Base-by-base conservation (phyloP, 2,329 filamentous ascomycete genomes). In the Helotiales sp. region DNA sequence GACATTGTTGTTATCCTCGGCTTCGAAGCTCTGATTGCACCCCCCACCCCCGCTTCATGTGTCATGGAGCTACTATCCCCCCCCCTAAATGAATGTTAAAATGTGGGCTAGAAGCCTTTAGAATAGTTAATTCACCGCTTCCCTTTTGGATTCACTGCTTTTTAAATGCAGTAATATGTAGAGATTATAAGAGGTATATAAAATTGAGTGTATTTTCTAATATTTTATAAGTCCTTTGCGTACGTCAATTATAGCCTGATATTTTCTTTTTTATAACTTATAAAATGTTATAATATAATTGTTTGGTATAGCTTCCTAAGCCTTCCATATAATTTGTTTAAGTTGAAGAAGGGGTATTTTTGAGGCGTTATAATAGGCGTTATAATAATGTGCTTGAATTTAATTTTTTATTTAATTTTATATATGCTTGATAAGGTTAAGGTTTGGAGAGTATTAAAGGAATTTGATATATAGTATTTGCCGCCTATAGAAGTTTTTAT, bases 401-500 rank as follows among this genome's bases (percentile, higher is more conserved):
- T 57, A 66, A 34, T 65, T 61, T 26, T 66, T 66, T 32, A 69
- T 69, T 61, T 30, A 69, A 45, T 50, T 57, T 61, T 43, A 69
- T 10, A 69, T 49, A 34, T 69, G 50, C 30, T 69, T 52, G 37
- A 69, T 66, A 13, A 69, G 20, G 22, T 69, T 69, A 4, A 69
- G 34, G 62, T 69, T 57, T 34, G 50, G 57, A 30, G 61, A 69
- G 34, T 69, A 69, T 3, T 13, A 61, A 32, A 40, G 61, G 45
- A 30, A 63, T 1, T 43, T 13, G 40, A 69, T 67, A 10, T 15
- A 52, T 5, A 1, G 30, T 28, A 68, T 65, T 26, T 57, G 0
- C 8, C 63, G 26, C 3, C 3, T 10, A 52, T 52, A 10, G 10
- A 69, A 20, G 34, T 64, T 66, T 4, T 1, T 24, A 37, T 32